These are phyloP conservation scores for Phalaenopsis equestris DNA, from an alignment of 106 monocot genomes.

Conservation along the genomic window DNA sequence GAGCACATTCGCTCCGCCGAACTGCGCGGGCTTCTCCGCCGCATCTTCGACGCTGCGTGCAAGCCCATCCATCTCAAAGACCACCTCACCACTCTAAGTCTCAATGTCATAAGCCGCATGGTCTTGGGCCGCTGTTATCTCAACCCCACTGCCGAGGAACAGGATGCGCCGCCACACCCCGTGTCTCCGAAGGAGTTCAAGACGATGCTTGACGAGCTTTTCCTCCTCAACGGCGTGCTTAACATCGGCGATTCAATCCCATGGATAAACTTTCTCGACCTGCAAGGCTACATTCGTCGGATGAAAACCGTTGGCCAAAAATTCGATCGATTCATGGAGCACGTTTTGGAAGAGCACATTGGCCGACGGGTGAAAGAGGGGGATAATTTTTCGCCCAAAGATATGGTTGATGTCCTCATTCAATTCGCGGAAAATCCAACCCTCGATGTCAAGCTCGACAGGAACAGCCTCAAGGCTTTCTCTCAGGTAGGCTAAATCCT, in stretches of 20 bases:
- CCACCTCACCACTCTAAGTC: slow-evolving; percentile 40
- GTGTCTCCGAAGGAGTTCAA: slow-evolving; percentile 71
- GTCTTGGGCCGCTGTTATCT: slow-evolving; percentile 3
- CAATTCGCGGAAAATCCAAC: slow-evolving; percentile 43
- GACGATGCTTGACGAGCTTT: slow-evolving; percentile 74
- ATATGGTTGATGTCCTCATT: slow-evolving; percentile 66
- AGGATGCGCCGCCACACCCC: slow-evolving; percentile 13
- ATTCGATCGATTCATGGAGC: slow-evolving; percentile 63
- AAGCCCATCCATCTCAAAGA: slow-evolving; percentile 18
- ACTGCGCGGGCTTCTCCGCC: slow-evolving; percentile 18
- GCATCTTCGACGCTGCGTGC: slow-evolving; percentile 10
- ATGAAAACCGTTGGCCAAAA: slow-evolving; percentile 64
- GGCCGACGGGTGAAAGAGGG: slow-evolving; percentile 25
- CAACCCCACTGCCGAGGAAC: slow-evolving; percentile 10
- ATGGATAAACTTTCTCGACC: slow-evolving; percentile 42
- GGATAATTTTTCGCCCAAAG: slow-evolving; percentile 28
- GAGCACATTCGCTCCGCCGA: slow-evolving; percentile 36
- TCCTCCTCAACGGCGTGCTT: slow-evolving; percentile 55
- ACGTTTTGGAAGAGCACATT: slow-evolving; percentile 72
- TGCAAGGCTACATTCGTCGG: slow-evolving; percentile 67
- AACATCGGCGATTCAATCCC: slow-evolving; percentile 65
- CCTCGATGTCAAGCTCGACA: slow-evolving; percentile 39
- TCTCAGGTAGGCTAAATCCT: background rate
- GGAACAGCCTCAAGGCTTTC: slow-evolving; percentile 62
- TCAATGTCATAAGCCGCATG: slow-evolving; percentile 61